Conservation (phyloP, 106 monocot genomes). For the Dioscorea alata region DNA sequence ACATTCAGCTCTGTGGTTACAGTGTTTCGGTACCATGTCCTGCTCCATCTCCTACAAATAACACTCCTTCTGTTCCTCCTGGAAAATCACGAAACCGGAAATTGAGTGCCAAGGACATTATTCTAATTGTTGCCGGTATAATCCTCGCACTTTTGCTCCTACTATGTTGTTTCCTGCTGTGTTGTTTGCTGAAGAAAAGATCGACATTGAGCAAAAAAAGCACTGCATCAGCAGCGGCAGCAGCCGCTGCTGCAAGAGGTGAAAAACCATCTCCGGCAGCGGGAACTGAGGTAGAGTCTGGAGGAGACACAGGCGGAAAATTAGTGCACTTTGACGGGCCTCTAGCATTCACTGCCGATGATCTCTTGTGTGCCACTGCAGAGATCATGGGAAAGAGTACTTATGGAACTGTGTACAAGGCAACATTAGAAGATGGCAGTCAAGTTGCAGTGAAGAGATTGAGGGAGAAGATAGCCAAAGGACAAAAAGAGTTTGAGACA, state of each 20-base stretch:
- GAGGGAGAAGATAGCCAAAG: slow-evolving; percentile 56
- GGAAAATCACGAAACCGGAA: background rate
- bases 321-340: slow-evolving; percentile 38
- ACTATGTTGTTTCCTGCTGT: slow-evolving; percentile 27
- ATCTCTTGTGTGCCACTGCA: slow-evolving; percentile 44
- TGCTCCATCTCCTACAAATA: slow-evolving; percentile 8
- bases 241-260: slow-evolving; percentile 14
- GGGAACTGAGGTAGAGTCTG: slow-evolving; percentile 5
- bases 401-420: slow-evolving; percentile 46
- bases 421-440: slow-evolving; percentile 33
- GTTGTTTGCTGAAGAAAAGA: slow-evolving; percentile 9
- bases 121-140: slow-evolving; percentile 17
- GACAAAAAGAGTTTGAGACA: slow-evolving; percentile 46
- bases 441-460: slow-evolving; percentile 49
- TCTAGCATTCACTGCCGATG: slow-evolving; percentile 40
- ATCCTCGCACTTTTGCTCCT: slow-evolving; percentile 14
- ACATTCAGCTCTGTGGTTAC: slow-evolving; percentile 74
- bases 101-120: slow-evolving; percentile 32
- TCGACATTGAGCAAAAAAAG: slow-evolving; percentile 8
- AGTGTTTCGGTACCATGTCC: slow-evolving; percentile 39
- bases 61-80: slow-evolving; percentile 11
- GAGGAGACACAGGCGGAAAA: slow-evolving; percentile 33
- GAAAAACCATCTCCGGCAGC: slow-evolving; percentile 6
- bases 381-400: slow-evolving; percentile 62
- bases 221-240: background rate